phyloP scores from a whole-genome alignment of 805 yeast species.

The Cyberlindnera mississippiensis region DNA sequence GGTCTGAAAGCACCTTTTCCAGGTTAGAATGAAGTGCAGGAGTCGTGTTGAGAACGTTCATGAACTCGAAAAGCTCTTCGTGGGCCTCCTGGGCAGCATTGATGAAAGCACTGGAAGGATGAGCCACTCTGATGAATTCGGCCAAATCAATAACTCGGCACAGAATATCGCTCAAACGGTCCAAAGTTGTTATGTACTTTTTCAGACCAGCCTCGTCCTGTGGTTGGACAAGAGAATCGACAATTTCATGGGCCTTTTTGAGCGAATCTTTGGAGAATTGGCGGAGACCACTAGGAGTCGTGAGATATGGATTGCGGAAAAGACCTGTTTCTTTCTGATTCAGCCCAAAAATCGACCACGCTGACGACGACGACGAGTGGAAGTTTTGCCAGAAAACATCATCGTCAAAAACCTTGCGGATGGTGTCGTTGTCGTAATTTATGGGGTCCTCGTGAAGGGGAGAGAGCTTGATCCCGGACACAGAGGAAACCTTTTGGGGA shows the following conservation, averaged over 20 bases:
- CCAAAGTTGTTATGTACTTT: constrained; percentile 62
- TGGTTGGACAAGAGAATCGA: constrained; percentile 49
- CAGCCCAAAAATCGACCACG: constrained; percentile 11
- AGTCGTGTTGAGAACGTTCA: constrained; percentile 88
- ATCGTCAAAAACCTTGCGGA: constrained; percentile 58
- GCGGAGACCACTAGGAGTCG: constrained; percentile 64
- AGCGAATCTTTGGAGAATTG: constrained; percentile 65
- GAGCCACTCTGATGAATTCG: constrained; percentile 85
- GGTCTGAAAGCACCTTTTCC: constrained; percentile 41
- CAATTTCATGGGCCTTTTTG: constrained; percentile 58
- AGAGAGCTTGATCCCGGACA: not conserved
- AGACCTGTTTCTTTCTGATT: constrained; percentile 49
- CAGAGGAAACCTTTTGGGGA: too few relatives aligned
- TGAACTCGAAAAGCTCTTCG: constrained; percentile 84
- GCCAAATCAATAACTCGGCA: constrained; percentile 94
- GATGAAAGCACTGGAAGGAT: constrained; percentile 69
- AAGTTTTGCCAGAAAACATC: constrained; percentile 51
- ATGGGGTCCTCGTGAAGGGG: constrained; percentile 3
- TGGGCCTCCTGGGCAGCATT: constrained; percentile 85
- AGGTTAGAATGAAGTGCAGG: constrained; percentile 63
- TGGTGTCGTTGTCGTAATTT: constrained; percentile 22
- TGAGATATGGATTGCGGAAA: constrained; percentile 68
- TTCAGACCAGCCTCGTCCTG: constrained; percentile 39
- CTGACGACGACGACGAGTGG: constrained; percentile 26
- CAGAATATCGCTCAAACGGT: constrained; percentile 78